Evolutionary conservation across 2,329 filamentous ascomycete species (phyloP).

Genomic region (Fusarium heterosporum): DNA sequence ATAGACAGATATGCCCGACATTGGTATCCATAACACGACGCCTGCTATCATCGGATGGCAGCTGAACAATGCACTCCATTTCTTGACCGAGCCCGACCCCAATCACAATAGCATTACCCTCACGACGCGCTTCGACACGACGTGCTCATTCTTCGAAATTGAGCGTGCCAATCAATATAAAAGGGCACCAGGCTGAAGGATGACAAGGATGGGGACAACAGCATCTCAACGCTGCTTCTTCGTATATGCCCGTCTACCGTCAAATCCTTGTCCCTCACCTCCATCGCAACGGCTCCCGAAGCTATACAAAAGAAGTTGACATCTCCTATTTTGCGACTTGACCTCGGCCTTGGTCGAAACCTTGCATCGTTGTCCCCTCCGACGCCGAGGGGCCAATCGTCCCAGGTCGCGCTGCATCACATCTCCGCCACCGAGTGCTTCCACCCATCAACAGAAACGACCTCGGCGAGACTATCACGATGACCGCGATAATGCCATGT

Average conservation of each 20-base stretch:
- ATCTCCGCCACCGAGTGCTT: not conserved
- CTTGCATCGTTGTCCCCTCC: constrained; percentile 7
- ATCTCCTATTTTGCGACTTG: constrained; percentile 5
- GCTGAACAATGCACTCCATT: not conserved
- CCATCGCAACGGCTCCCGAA: not conserved
- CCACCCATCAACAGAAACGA: not conserved
- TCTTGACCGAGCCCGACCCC: constrained; percentile 8
- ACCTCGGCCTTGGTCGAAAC: constrained; percentile 4
- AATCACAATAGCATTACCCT: constrained; percentile 13
- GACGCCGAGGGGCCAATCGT: constrained; percentile 19
- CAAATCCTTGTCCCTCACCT: constrained; percentile 1
- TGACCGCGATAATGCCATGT: not conserved
- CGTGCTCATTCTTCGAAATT: constrained; percentile 10
- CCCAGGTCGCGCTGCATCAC: not conserved
- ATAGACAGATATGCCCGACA: not conserved
- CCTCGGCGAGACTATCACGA: not conserved
- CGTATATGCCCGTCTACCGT: constrained; percentile 6
- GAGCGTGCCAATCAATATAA: constrained; percentile 19
- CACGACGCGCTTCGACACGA: constrained; percentile 20
- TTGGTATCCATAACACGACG: not conserved
- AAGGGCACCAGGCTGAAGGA: constrained; percentile 7
- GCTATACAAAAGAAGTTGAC: constrained; percentile 1
- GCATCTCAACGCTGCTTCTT: not conserved
- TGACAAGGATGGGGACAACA: not conserved
- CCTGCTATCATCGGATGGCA: constrained; percentile 15